Percentiles rank a stretch among this genome's conserved stretches.
phyloP scores from a whole-genome alignment of 768 basidiomycete species.

The Holtermannia corniformis region DNA sequence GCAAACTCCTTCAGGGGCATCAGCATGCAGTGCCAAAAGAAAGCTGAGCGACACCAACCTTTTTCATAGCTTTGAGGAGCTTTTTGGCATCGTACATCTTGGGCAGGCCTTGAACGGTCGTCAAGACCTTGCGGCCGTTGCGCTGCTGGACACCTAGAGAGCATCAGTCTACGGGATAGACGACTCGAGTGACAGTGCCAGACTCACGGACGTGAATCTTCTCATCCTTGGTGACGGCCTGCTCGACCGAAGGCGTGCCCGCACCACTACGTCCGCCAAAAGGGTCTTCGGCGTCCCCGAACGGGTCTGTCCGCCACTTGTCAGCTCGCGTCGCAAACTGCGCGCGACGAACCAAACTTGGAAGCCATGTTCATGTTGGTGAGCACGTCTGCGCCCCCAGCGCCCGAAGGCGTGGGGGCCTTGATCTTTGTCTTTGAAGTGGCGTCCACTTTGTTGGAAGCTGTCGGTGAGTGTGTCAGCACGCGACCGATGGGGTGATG shows the following conservation, averaged over 20 bases:
- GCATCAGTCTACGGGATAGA: background rate
- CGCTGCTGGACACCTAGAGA: constrained; percentile 78
- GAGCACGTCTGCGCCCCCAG: constrained; percentile 11
- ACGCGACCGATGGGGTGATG: background rate
- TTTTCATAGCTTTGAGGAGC: constrained; percentile 97
- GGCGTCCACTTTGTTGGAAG: constrained; percentile 28
- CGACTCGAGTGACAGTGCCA: background rate
- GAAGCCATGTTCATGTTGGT: constrained; percentile 30
- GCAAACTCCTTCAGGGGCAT: constrained; percentile 69
- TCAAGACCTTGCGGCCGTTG: constrained; percentile 97
- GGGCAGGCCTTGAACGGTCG: constrained; percentile 89
- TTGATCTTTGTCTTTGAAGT: constrained; percentile 28
- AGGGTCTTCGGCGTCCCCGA: constrained; percentile 85
- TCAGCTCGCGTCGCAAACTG: background rate
- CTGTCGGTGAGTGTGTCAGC: background rate
- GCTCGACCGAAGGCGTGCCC: constrained; percentile 37
- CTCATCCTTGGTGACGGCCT: constrained; percentile 32
- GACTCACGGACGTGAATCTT: constrained; percentile 44
- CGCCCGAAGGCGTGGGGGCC: constrained; percentile 12
- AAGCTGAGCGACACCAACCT: constrained; percentile 53
- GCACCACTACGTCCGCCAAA: constrained; percentile 50
- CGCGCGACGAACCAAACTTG: constrained; percentile 21
- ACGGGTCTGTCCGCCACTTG: constrained; percentile 60
- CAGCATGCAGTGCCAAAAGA: background rate
- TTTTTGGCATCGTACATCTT: constrained; percentile 96